Evolutionary conservation across 23 red algal species (phyloP).

Genomic region (Chondrus crispus): DNA sequence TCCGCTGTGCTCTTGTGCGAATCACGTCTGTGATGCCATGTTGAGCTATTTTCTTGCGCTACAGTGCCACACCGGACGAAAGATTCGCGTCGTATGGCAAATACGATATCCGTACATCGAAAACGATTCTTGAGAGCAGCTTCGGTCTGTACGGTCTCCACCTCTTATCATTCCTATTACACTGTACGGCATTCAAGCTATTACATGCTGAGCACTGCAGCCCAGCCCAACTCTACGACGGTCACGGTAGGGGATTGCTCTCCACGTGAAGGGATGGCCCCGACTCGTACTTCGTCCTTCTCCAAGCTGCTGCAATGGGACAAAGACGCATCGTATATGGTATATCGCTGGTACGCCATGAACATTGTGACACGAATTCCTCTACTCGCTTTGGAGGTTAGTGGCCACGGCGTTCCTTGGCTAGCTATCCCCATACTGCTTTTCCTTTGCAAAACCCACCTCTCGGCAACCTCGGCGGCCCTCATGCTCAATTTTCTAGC

Average conservation of each 20-base stretch:
- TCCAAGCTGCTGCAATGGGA: conserved; percentile 45
- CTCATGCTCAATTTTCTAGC: conserved; percentile 40
- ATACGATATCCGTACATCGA: no score
- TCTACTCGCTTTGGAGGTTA: conserved; percentile 48
- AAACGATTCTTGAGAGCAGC: no score
- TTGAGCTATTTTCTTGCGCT: no score
- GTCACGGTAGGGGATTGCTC: not conserved
- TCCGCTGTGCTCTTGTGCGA: no score
- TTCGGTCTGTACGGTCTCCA: no score
- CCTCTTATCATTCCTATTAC: no score
- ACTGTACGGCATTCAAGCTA: no score
- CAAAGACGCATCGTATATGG: conserved; percentile 25
- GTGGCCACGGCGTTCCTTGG: conserved; percentile 77
- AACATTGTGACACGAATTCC: conserved; percentile 10
- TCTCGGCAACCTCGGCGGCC: not conserved
- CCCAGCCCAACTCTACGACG: not conserved
- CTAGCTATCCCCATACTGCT: conserved; percentile 16
- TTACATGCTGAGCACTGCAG: no score
- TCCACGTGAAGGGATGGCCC: not conserved
- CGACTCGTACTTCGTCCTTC: conserved; percentile 11
- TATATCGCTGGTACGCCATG: conserved; percentile 47
- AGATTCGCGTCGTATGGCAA: no score
- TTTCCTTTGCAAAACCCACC: conserved; percentile 3
- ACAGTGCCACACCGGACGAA: no score
- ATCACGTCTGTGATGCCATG: no score